These are phyloP conservation scores for Fusarium torulosum DNA, from an alignment of 2,329 filamentous ascomycete species.

Conservation along the genomic window DNA sequence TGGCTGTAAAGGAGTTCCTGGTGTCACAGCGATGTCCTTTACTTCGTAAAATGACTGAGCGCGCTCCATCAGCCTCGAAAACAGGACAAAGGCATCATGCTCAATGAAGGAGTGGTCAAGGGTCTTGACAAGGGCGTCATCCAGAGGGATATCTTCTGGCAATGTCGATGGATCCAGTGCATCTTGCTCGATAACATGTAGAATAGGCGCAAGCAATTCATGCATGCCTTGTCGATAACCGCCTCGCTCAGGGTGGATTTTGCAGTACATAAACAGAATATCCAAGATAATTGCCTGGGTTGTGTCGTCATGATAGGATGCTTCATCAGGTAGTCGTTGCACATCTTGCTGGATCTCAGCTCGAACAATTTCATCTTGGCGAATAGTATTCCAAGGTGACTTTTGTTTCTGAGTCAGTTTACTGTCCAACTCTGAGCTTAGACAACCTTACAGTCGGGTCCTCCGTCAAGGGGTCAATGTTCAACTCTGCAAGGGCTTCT, in stretches of 20 bases:
- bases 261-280: conserved; percentile 94
- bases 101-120: conserved; percentile 83
- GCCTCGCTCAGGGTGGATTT: conserved; percentile 85
- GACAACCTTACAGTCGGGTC: conserved; percentile 67
- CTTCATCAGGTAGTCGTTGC: conserved; percentile 90
- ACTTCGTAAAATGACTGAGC: conserved; percentile 90
- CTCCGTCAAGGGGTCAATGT: conserved; percentile 86
- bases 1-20: conserved; percentile 30
- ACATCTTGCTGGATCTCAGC: conserved; percentile 96
- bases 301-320: conserved; percentile 84
- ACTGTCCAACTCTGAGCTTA: background rate
- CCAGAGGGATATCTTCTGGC: conserved; percentile 53
- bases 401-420: conserved; percentile 55
- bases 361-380: conserved; percentile 84
- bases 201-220: conserved; percentile 88
- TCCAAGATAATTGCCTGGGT: conserved; percentile 88
- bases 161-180: conserved; percentile 69
- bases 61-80: conserved; percentile 87
- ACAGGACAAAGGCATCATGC: conserved; percentile 90
- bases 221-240: conserved; percentile 99
- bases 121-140: conserved; percentile 71
- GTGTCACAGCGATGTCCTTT: conserved; percentile 33
- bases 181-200: conserved; percentile 87
- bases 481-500: conserved; percentile 77
- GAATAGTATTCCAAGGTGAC: conserved; percentile 92